A percentile compares a stretch with the other conserved stretches of the same genome.
Evolutionary conservation across 1,284 basidiomycete genomes (phyloP).

Genomic region (Trametes polyzona): DNA sequence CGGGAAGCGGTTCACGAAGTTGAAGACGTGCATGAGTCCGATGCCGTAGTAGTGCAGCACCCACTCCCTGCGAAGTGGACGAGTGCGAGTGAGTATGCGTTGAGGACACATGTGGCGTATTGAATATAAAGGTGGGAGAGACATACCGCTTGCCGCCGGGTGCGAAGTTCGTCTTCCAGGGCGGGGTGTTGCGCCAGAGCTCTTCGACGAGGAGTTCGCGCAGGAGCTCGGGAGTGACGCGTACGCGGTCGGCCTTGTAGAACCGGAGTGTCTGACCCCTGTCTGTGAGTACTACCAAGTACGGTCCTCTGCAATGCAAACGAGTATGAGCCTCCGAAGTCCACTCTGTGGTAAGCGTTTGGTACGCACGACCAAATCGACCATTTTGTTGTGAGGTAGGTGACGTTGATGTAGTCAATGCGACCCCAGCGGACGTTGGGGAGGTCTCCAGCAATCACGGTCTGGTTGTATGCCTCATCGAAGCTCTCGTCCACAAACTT

Average conservation of each 20-base stretch:
- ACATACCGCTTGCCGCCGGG: slow-evolving; percentile 76
- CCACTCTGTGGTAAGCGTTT: neutral
- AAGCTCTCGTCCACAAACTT: slow-evolving; percentile 70
- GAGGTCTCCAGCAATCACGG: slow-evolving; percentile 62
- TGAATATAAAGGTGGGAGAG: slow-evolving; percentile 6
- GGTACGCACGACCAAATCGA: slow-evolving; percentile 70
- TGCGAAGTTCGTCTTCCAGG: slow-evolving; percentile 65
- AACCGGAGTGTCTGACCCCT: slow-evolving; percentile 76
- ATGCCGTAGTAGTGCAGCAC: slow-evolving; percentile 64
- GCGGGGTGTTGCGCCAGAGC: slow-evolving; percentile 56
- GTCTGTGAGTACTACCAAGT: slow-evolving; percentile 65
- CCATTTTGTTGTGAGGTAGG: slow-evolving; percentile 80
- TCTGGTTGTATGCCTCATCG: slow-evolving; percentile 69
- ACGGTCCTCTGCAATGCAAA: slow-evolving; percentile 58
- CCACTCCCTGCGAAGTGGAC: slow-evolving; percentile 60
- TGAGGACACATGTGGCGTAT: neutral
- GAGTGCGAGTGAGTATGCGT: neutral
- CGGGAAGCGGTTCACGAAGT: slow-evolving; percentile 51
- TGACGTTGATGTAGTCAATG: slow-evolving; percentile 82
- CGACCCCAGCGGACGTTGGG: slow-evolving; percentile 76
- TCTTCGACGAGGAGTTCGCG: slow-evolving; percentile 66
- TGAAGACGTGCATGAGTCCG: slow-evolving; percentile 54
- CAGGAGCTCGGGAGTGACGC: slow-evolving; percentile 58
- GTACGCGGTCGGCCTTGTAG: slow-evolving; percentile 64
- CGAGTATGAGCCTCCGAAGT: neutral